phyloP scores from a whole-genome alignment of 208 protist genomes.

The Leishmania amazonensis region DNA sequence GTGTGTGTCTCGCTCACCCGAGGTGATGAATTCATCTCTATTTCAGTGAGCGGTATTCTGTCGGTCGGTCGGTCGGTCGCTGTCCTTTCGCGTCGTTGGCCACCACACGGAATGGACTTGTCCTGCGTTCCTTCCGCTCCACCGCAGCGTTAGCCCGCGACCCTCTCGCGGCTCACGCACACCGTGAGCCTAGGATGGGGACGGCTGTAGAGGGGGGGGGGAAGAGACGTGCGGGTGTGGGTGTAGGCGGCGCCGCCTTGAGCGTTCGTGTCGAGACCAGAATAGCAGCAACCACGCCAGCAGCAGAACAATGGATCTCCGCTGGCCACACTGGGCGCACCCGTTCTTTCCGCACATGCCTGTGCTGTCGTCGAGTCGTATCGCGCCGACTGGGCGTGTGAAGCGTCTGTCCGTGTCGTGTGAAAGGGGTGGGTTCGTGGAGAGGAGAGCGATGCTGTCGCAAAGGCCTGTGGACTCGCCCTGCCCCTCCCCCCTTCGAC shows the following conservation, averaged over 20 bases:
- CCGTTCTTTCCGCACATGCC: too few species aligned
- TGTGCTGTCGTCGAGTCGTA: too few species aligned
- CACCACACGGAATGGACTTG: background rate
- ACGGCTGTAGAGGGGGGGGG: background rate
- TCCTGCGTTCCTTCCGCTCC: background rate
- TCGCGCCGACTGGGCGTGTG: too few species aligned
- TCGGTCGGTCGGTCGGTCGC: background rate
- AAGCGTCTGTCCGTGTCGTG: background rate
- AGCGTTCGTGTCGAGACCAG: too few species aligned
- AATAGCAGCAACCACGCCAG: too few species aligned
- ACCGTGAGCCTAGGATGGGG: background rate
- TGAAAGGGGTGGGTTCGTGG: background rate
- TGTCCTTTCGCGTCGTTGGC: background rate
- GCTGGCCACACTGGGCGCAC: too few species aligned
- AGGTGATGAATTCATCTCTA: background rate
- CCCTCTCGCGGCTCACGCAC: background rate
- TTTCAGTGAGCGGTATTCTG: background rate
- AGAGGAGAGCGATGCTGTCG: too few species aligned
- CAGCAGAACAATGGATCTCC: too few species aligned
- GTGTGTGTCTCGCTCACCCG: background rate
- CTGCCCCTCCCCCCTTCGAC: too few species aligned
- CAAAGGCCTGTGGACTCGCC: too few species aligned
- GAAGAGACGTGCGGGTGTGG: background rate
- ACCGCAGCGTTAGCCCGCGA: background rate
- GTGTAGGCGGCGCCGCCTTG: too few species aligned